Evolutionary conservation across 2,329 filamentous ascomycete species (phyloP).

Genomic region (Dactylella cylindrospora): DNA sequence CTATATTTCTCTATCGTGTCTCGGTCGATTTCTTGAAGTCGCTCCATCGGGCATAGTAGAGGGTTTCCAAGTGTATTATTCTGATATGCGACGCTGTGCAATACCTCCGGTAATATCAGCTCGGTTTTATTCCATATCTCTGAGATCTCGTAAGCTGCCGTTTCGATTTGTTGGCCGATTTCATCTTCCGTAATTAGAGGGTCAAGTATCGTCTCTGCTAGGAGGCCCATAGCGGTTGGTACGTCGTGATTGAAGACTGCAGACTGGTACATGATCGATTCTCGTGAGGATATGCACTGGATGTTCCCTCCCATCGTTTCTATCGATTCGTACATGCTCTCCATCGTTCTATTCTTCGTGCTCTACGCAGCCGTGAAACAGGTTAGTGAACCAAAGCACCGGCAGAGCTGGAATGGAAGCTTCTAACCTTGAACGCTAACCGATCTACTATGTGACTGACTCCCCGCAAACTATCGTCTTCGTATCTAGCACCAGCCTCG

Average conservation of each 20-base stretch:
- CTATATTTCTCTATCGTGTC: slow-evolving; percentile 75
- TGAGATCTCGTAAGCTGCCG: slow-evolving; percentile 89
- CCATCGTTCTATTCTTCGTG: slow-evolving; percentile 69
- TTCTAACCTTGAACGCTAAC: slow-evolving; percentile 78
- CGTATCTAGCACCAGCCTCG: slow-evolving; percentile 91
- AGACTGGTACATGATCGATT: slow-evolving; percentile 98
- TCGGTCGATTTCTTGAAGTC: slow-evolving; percentile 72
- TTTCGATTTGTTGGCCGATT: slow-evolving; percentile 81
- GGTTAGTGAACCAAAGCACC: background rate
- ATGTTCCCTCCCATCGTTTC: slow-evolving; percentile 93
- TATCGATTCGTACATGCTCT: slow-evolving; percentile 83
- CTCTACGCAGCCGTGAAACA: slow-evolving; percentile 51
- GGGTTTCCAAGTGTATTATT: slow-evolving; percentile 96
- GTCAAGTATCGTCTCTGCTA: slow-evolving; percentile 91
- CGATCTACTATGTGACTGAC: slow-evolving; percentile 96
- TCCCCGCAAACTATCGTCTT: slow-evolving; percentile 79
- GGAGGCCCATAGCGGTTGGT: slow-evolving; percentile 73
- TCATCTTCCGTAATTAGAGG: slow-evolving; percentile 83
- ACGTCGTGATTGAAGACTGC: slow-evolving; percentile 96
- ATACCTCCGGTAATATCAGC: slow-evolving; percentile 88
- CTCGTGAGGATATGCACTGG: slow-evolving; percentile 90
- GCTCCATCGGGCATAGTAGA: slow-evolving; percentile 82
- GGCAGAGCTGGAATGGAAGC: background rate
- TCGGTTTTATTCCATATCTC: slow-evolving; percentile 99
- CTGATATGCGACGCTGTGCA: slow-evolving; percentile 93